These are phyloP conservation scores for Protea cynaroides DNA, from an alignment of 164 flowering plant species.

Conservation along the genomic window DNA sequence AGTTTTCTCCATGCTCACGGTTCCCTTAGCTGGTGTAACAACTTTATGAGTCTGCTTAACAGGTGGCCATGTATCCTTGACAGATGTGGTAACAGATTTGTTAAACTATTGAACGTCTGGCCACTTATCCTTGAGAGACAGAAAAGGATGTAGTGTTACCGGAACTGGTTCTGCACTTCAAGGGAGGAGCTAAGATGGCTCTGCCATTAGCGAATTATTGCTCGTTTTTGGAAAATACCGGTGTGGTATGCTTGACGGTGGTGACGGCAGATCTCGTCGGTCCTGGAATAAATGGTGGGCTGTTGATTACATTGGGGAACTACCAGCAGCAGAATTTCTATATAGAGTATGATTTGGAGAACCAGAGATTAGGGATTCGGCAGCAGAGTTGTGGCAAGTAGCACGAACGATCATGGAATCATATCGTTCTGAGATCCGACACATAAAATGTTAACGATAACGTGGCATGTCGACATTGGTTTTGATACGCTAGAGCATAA, in stretches of 20 bases:
- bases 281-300: conserved; percentile 24
- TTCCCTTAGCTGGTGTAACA: too few species aligned
- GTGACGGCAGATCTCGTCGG: conserved; percentile 29
- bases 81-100: too few species aligned
- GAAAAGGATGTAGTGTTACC: conserved; percentile 33
- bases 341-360: conserved; percentile 45
- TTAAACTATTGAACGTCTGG: too few species aligned
- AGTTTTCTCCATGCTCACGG: too few species aligned
- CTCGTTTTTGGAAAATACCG: conserved; percentile 19
- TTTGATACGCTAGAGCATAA: too few species aligned
- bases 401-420: too few species aligned
- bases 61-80: too few species aligned
- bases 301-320: conserved; percentile 50
- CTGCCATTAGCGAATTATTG: conserved; percentile 61
- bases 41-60: too few species aligned
- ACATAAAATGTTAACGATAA: too few species aligned
- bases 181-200: conserved; percentile 63
- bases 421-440: too few species aligned
- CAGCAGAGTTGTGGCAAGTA: conserved; percentile 32
- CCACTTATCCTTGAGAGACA: too few species aligned
- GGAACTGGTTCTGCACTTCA: conserved; percentile 45
- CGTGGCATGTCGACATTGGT: too few species aligned
- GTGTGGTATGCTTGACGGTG: conserved; percentile 48
- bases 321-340: conserved; percentile 52
- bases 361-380: conserved; percentile 45